Evolutionary conservation across 805 yeast genomes (phyloP).

Genomic region (Yueomyces sp.): DNA sequence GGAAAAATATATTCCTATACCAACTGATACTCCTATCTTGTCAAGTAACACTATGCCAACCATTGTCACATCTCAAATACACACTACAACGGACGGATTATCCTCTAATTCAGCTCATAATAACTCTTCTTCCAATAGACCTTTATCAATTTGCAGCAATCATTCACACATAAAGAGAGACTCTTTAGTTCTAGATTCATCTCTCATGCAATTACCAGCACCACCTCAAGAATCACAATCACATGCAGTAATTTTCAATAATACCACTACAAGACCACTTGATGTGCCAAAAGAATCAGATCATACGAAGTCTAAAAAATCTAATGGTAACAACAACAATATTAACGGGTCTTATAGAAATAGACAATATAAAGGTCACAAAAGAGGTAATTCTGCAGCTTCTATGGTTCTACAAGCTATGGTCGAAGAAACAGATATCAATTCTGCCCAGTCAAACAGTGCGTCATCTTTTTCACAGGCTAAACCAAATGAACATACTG

Average conservation of each 20-base stretch:
- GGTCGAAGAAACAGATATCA: conserved; percentile 27
- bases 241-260: conserved; percentile 29
- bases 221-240: conserved; percentile 61
- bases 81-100: too few species aligned
- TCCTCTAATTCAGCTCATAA: background rate
- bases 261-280: background rate
- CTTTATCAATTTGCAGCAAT: background rate
- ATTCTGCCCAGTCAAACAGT: too few species aligned
- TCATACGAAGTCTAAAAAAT: conserved; percentile 17
- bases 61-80: background rate
- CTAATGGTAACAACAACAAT: conserved; percentile 33
- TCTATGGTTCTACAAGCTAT: conserved; percentile 62
- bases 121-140: background rate
- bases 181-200: conserved; percentile 22
- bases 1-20: conserved; percentile 22
- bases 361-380: conserved; percentile 15
- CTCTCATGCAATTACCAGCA: conserved; percentile 36
- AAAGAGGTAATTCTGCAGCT: conserved; percentile 38
- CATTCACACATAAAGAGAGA: conserved; percentile 12
- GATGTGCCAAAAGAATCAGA: conserved; percentile 26
- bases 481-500: too few species aligned
- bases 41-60: too few species aligned
- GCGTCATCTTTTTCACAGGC: too few species aligned
- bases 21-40: background rate
- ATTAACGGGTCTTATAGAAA: conserved; percentile 12